A percentile compares a stretch with the other conserved stretches of the same genome.
Conservation (phyloP, 257 asterid species). For the Schizonepeta tenuifolia region DNA sequence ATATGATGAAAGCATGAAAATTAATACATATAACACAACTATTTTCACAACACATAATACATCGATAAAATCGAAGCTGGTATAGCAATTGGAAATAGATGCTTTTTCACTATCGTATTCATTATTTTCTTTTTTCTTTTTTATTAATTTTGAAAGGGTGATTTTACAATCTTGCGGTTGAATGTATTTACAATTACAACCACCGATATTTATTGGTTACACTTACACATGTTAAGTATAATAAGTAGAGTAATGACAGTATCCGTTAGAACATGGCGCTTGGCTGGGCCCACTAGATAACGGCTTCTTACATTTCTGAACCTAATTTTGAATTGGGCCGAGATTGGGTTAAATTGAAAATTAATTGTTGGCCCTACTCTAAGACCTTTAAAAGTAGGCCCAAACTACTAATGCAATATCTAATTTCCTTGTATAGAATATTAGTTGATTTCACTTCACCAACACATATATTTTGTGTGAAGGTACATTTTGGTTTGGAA, state of each 20-base stretch:
- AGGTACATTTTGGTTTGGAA: conserved; percentile 79
- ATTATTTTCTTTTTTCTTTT: too few species aligned
- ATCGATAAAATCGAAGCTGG: neutral
- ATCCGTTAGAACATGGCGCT: too few species aligned
- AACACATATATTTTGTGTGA: neutral
- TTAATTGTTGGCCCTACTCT: neutral
- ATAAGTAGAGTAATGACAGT: neutral
- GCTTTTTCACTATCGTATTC: too few species aligned
- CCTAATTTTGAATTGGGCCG: neutral
- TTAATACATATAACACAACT: neutral
- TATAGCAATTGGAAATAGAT: too few species aligned
- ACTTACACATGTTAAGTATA: too few species aligned
- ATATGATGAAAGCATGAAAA: neutral
- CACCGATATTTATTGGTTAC: too few species aligned
- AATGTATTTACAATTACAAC: neutral
- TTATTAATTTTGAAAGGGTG: too few species aligned
- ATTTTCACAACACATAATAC: neutral
- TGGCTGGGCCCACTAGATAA: conserved; percentile 11
- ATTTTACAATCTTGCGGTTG: neutral
- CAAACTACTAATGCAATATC: neutral
- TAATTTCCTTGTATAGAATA: too few species aligned
- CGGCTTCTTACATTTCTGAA: neutral
- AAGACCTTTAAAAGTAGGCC: neutral
- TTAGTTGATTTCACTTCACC: neutral
- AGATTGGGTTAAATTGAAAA: neutral